Base-by-base conservation (phyloP, 1,284 basidiomycete species). In the Trichosporon inkin region DNA sequence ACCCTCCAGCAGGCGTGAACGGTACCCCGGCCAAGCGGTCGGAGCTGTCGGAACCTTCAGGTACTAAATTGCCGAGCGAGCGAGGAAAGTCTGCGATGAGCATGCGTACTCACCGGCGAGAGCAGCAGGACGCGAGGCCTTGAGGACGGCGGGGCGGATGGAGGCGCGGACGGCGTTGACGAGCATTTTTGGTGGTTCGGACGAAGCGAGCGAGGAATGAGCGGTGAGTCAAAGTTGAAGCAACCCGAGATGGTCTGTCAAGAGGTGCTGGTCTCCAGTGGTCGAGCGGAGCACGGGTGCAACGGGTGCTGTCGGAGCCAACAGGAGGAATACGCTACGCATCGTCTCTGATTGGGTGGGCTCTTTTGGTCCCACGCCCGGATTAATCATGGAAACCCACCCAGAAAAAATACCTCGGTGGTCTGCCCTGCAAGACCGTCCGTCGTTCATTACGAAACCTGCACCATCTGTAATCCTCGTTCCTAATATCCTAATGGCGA, bases 121-220 rank as follows among this genome's bases (percentile, higher is more conserved):
- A 24, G 44, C 44, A 24, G 44, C 44, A 49, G 44, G 44, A 49
- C 44, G 44, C 44, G 44, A 49, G 44, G 44, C 44, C 44, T 49
- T 49, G 44, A 49, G 44, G 22, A 49, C 44, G 44, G 44, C 44
- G 44, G 44, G 44, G 44, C 44, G 44, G 44, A 49, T 49, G 44
- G 44, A 49, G 44, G 44, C 44, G 44, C 44, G 44, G 44, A 49
- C 44, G 44, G 44, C 44, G 44, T 49, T 49, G 44, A 49, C 44
- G 44, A 49, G 44, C 44, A 49, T 49, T 49, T 49, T 49, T 22
- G 36, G 16, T 13, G 44, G 44, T 14, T 32, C 20, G 41, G 41
- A 14, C 22, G 41, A 24, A 47, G 41, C 20, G 41, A 22, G 20
- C 22, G 41, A 24, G 24, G 41, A 24, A 49, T 49, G 44, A 49